phyloP scores from a whole-genome alignment of 2,329 filamentous ascomycete genomes.

The Dothistroma septosporum region DNA sequence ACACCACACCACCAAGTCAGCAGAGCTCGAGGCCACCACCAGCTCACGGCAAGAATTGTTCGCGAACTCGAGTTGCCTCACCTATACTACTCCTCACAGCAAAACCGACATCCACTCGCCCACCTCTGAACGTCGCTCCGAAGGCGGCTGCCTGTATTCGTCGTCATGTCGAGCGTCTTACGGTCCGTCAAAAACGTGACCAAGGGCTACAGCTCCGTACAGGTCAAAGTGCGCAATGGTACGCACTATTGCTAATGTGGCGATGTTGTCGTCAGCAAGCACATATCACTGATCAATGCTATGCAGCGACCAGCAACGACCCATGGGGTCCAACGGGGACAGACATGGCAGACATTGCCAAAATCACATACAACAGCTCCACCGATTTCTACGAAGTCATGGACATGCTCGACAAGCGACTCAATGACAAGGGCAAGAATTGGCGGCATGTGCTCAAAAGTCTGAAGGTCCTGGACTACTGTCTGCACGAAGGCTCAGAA shows the following conservation, averaged over 20 bases:
- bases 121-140: not conserved
- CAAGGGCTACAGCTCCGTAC: conserved; percentile 93
- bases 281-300: conserved; percentile 14
- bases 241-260: conserved; percentile 34
- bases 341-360: conserved; percentile 97
- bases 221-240: conserved; percentile 99
- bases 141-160: conserved; percentile 18
- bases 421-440: conserved; percentile 99
- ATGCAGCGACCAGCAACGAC: conserved; percentile 93
- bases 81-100: not conserved
- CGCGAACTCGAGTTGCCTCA: not conserved
- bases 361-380: conserved; percentile 94
- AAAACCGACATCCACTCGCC: not conserved
- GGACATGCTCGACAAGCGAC: conserved; percentile 97
- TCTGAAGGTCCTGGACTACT: conserved; percentile 95
- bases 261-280: conserved; percentile 27
- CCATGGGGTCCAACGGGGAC: conserved; percentile 97
- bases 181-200: conserved; percentile 98
- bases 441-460: conserved; percentile 98
- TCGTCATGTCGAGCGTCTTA: conserved; percentile 90
- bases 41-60: not conserved
- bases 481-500: conserved; percentile 93
- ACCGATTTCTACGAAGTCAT: conserved; percentile 99
- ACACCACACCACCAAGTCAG: not conserved
- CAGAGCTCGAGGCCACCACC: not conserved